A percentile compares a stretch with the other conserved stretches of the same genome.
These are phyloP conservation scores for Penicillium psychrofluorescens DNA, from an alignment of 495 filamentous ascomycete genomes.

Conservation along the genomic window DNA sequence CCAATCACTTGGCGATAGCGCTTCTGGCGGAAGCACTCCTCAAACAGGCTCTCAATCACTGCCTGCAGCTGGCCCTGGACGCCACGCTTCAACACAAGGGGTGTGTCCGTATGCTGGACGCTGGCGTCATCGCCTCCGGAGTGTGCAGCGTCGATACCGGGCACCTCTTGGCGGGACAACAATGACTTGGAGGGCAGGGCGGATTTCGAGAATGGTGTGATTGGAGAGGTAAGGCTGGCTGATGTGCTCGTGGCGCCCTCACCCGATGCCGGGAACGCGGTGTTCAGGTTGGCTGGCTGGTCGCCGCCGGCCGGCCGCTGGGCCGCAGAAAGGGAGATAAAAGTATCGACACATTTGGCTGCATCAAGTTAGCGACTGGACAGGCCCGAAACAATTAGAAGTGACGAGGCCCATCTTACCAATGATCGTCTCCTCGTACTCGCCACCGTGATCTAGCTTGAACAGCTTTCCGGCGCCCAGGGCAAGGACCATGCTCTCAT, in stretches of 20 bases:
- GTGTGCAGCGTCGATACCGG: constrained; percentile 46
- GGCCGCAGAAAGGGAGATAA: constrained; percentile 76
- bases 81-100: constrained; percentile 45
- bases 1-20: constrained; percentile 97
- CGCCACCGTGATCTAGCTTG: constrained; percentile 80
- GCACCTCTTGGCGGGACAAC: constrained; percentile 71
- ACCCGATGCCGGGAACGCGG: constrained; percentile 56
- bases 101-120: constrained; percentile 44
- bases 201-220: constrained; percentile 88
- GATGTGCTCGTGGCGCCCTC: constrained; percentile 60
- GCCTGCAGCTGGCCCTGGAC: constrained; percentile 67
- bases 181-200: constrained; percentile 86
- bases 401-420: constrained; percentile 25
- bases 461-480: constrained; percentile 93
- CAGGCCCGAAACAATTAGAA: neutral
- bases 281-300: constrained; percentile 61
- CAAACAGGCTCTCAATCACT: constrained; percentile 83
- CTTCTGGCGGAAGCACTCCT: constrained; percentile 78
- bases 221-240: constrained; percentile 71
- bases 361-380: constrained; percentile 1
- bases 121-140: constrained; percentile 47
- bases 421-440: constrained; percentile 99
- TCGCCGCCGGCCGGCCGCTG: constrained; percentile 52
- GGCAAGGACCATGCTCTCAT: constrained; percentile 98
- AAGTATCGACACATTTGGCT: constrained; percentile 96